Base-by-base conservation (phyloP, 768 basidiomycete genomes). In the Nidularia sp. region DNA sequence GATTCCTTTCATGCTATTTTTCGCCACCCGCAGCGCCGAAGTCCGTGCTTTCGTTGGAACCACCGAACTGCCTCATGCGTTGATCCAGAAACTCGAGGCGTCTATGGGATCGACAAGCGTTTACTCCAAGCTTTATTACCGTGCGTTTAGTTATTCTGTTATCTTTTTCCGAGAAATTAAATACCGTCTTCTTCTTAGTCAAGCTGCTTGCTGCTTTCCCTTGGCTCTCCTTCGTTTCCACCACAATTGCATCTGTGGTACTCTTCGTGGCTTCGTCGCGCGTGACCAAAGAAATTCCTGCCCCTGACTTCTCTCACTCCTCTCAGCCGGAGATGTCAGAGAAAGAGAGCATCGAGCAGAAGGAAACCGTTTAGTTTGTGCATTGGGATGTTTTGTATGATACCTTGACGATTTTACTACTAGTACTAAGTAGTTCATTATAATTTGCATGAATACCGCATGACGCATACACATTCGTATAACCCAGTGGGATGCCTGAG, bases 1-100 rank as follows among this genome's bases (percentile, higher is more conserved):
- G 53, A 71, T 78, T n/a, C 68, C 75, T 6, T 77, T 76, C 53
- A 74, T 75, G 34, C 59, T 71, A 55, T 74, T 74, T 66, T 74
- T 76, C 55, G 73, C 73, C 18, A 79, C 62, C 51, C 71, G 70
- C 39, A 60, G 62, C n/a, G 78, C 73, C n/a, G 62, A 69, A 49
- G 69, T 84, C 50, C 57, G 65, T 8, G 80, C 79, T 4, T 68
- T 64, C 47, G 54, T 83, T 53, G 68, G 64, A 4, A 65, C 64
- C 10, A 43, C 67, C 1, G 57, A 61, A 43, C 53, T 85, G 7
- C 71, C 77, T 6, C 60, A 61, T 6, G 36, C 58, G 4, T 35
- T 71, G 12, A 60, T 85, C 45, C 62, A 74, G 57, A 54, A 50
- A 18, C 61, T 69, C 13, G 71, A 75, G 58, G 45, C 55, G 6